A percentile compares a stretch with the other conserved stretches of the same genome.
phyloP scores from a whole-genome alignment of 1,284 basidiomycete genomes.

The Macrocystidia cucumis region DNA sequence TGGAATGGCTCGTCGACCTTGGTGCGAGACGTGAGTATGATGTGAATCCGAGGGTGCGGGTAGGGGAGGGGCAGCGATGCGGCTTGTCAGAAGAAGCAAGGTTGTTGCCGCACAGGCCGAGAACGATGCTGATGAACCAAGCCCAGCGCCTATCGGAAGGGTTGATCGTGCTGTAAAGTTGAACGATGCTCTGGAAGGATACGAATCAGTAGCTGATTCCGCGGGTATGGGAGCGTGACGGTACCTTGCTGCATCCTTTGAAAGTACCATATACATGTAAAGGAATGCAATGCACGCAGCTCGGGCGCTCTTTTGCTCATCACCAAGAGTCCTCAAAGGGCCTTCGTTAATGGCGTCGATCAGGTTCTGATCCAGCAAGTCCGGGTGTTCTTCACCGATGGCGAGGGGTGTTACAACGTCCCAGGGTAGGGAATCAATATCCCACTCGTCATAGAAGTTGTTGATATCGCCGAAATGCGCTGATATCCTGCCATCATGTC shows the following conservation, averaged over 20 bases:
- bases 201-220: conserved; percentile 8
- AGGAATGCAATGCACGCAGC: conserved; percentile 81
- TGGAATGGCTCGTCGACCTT: conserved; percentile 58
- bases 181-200: conserved; percentile 51
- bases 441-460: conserved; percentile 77
- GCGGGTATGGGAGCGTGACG: conserved; percentile 17
- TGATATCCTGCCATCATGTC: conserved; percentile 68
- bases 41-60: conserved; percentile 36
- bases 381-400: conserved; percentile 50
- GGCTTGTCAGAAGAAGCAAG: conserved; percentile 66
- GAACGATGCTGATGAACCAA: conserved; percentile 96
- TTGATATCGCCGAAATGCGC: conserved; percentile 80
- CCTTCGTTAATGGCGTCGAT: conserved; percentile 58
- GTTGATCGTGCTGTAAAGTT: conserved; percentile 84
- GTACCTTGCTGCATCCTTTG: conserved; percentile 47
- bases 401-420: conserved; percentile 50
- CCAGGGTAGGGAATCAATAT: conserved; percentile 83
- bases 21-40: conserved; percentile 55
- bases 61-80: conserved; percentile 45
- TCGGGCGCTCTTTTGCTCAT: conserved; percentile 44
- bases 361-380: conserved; percentile 63
- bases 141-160: conserved; percentile 97
- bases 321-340: conserved; percentile 37
- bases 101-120: conserved; percentile 83
- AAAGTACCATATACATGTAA: conserved; percentile 88